phyloP scores from a whole-genome alignment of 306 rosid genomes.

The Vigna radiata region DNA sequence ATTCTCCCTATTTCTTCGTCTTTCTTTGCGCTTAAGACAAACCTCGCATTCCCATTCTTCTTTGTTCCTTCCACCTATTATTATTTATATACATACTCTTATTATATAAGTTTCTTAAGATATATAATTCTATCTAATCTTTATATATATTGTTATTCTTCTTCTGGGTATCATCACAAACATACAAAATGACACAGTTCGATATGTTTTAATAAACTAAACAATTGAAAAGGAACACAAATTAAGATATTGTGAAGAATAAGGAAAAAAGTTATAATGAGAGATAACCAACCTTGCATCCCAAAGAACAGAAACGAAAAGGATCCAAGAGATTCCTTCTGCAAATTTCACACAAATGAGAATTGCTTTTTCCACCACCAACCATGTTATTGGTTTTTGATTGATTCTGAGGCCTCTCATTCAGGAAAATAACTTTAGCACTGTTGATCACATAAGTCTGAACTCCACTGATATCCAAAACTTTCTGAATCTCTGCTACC shows the following conservation, averaged over 20 bases:
- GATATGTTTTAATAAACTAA: neutral
- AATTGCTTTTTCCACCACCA: constrained; percentile 40
- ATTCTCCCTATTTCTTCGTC: constrained; percentile 55
- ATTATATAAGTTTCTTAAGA: neutral
- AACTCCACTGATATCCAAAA: constrained; percentile 66
- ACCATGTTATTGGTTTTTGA: constrained; percentile 37
- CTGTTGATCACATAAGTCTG: constrained; percentile 78
- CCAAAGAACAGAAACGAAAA: constrained; percentile 74
- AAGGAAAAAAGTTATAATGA: neutral
- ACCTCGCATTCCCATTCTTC: constrained; percentile 56
- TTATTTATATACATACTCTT: constrained; percentile 11
- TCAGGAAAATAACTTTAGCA: constrained; percentile 72
- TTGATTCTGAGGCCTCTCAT: constrained; percentile 74
- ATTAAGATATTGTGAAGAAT: neutral
- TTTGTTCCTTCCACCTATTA: constrained; percentile 56
- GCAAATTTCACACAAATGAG: constrained; percentile 65
- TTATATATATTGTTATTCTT: too few relatives aligned
- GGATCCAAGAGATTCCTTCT: constrained; percentile 68
- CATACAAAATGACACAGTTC: neutral
- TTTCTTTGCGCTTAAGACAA: constrained; percentile 56
- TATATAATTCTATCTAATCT: too few relatives aligned
- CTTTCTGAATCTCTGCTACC: constrained; percentile 66
- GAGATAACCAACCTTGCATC: constrained; percentile 67
- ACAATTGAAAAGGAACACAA: neutral
- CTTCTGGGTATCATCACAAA: neutral